phyloP scores from a whole-genome alignment of 441 rosid genomes.

The Jatropha multifida region DNA sequence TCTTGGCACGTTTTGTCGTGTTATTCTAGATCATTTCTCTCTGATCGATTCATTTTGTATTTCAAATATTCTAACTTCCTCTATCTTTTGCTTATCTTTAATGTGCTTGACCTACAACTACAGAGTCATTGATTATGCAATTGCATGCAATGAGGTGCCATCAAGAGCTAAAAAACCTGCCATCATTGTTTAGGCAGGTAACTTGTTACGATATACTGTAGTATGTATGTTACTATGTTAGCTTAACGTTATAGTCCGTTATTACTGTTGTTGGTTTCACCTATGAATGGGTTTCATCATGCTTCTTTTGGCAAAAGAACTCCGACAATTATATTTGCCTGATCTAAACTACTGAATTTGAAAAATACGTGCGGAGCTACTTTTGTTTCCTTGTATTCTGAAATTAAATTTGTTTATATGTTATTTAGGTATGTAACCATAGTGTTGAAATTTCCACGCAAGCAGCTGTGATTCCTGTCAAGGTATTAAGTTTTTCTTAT shows the following conservation, averaged over 20 bases:
- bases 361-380: not conserved
- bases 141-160: not conserved
- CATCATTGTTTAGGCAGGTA: not conserved
- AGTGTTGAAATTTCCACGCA: not conserved
- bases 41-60: too few species aligned
- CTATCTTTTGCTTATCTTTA: too few species aligned
- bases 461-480: conserved; percentile 9
- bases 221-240: not conserved
- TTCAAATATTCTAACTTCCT: too few species aligned
- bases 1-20: too few species aligned
- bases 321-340: not conserved
- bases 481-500: not conserved
- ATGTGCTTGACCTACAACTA: not conserved
- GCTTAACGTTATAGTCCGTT: not conserved
- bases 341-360: not conserved
- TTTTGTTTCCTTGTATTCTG: not conserved
- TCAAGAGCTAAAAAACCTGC: conserved; percentile 1
- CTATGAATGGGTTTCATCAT: too few species aligned
- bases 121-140: conserved; percentile 5
- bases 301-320: too few species aligned
- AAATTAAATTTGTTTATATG: not conserved
- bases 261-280: not conserved
- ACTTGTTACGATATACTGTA: not conserved
- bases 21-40: too few species aligned
- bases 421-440: not conserved